A percentile compares a stretch with the other conserved stretches of the same genome.
These are phyloP conservation scores for Trichosanthes truncata DNA, from an alignment of 306 rosid species.

Conservation along the genomic window DNA sequence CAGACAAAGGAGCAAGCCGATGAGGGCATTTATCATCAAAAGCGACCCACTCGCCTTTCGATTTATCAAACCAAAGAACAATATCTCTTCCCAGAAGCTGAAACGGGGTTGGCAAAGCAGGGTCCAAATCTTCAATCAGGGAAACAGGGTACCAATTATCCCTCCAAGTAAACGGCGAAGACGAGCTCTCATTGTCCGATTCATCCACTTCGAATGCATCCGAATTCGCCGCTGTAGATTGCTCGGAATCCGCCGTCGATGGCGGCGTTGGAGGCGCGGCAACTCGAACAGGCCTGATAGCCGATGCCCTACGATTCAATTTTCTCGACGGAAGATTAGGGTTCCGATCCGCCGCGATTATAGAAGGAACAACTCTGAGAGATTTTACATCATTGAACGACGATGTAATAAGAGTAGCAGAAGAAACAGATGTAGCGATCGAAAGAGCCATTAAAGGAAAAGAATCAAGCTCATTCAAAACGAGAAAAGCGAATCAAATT, in stretches of 20 bases:
- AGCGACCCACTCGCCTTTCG: slow-evolving; percentile 64
- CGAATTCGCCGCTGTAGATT: slow-evolving; percentile 4
- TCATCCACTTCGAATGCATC: slow-evolving; percentile 37
- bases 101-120: slow-evolving; percentile 66
- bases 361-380: slow-evolving; percentile 19
- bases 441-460: slow-evolving; percentile 43
- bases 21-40: slow-evolving; percentile 96
- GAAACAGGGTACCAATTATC: slow-evolving; percentile 99
- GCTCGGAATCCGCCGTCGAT: slow-evolving; percentile 25
- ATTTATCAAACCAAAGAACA: slow-evolving; percentile 71
- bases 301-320: slow-evolving; percentile 13
- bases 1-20: slow-evolving; percentile 94
- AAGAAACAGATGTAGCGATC: slow-evolving; percentile 36
- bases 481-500: not conserved
- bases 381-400: slow-evolving; percentile 20
- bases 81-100: slow-evolving; percentile 92
- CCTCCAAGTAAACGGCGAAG: slow-evolving; percentile 69
- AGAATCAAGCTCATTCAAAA: not conserved
- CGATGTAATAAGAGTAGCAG: slow-evolving; percentile 32
- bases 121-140: slow-evolving; percentile 73
- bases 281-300: slow-evolving; percentile 31
- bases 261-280: slow-evolving; percentile 54
- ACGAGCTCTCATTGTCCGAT: slow-evolving; percentile 34
- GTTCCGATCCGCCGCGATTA: slow-evolving; percentile 15
- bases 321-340: slow-evolving; percentile 3